Base-by-base conservation (phyloP, 306 rosid species). In the Acacia confusa region DNA sequence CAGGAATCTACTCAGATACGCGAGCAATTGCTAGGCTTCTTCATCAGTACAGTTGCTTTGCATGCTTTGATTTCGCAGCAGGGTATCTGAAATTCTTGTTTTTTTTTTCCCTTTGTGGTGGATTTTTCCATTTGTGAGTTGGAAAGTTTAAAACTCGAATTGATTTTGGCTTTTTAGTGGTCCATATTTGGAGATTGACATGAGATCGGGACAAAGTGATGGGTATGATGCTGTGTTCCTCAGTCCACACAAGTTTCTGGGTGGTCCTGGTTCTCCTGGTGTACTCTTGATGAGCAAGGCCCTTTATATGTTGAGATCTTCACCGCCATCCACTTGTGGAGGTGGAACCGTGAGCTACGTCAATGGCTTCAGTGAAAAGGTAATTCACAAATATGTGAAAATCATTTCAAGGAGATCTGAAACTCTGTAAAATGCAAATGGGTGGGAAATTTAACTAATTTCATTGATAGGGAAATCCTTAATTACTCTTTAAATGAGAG, bases 61-160 rank as follows among this genome's bases (percentile, higher is more conserved):
- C 82, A 9, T 94, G 92, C 89, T 94, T 94, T 64, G 98, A 94
- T 86, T 94, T 90, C 2, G 98, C 98, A 7, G 95, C 97, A 47
- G 83, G 98, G 98, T 91, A 80, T 9, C 4, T 68, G 22, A 53
- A 36, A 64, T 82, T 53, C 30, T 70, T 9, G 10, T 7, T 15
- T 6, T 66, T 78, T 10, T 48, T 13, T 17, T 20, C 1, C 16
- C 12, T 45, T 1, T 38, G 10, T 15, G 4, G 63, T 15, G 52
- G 30, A 70, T 70, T 70, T 44, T 28, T 70, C 8, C 19, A n/a
- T 57, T 13, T 7, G 3, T 45, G 63, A 5, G 48, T 27, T 17
- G 48, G 28, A 2, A 45, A 47, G n/a, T 58, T 61, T 2, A 36
- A 72, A 27, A 22, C 16, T 53, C 28, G 9, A 24, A 16, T 40